A percentile compares a stretch with the other conserved stretches of the same genome.
Conservation (phyloP, 768 basidiomycete species). For the Hygrophoropsis aurantiaca region DNA sequence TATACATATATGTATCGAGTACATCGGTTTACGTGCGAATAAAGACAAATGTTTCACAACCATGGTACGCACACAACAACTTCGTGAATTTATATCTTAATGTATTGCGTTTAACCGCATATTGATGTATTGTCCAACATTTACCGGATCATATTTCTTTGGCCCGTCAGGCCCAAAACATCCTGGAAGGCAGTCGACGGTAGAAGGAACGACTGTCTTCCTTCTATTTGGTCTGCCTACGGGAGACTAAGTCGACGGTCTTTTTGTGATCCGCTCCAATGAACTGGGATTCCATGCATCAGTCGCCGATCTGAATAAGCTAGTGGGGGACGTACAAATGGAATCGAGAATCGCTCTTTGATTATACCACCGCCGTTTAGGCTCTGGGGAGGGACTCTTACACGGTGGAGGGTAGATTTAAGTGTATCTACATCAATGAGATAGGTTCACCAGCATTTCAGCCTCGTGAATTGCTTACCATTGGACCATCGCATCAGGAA, state of each 20-base stretch:
- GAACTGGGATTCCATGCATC: constrained; percentile 15
- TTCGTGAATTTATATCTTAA: no score
- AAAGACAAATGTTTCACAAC: no score
- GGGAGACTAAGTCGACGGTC: no score
- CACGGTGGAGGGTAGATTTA: constrained; percentile 50
- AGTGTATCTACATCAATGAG: constrained; percentile 17
- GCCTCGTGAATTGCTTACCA: constrained; percentile 9
- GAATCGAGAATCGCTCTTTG: constrained; percentile 60
- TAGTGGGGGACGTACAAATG: constrained; percentile 43
- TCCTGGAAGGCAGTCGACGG: constrained; percentile 52
- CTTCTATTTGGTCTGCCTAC: no score
- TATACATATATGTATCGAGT: no score
- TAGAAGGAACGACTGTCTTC: no score
- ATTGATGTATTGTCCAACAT: constrained; percentile 39
- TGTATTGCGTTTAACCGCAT: constrained; percentile 39
- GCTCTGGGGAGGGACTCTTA: constrained; percentile 37
- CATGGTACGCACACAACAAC: no score
- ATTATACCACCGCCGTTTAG: constrained; percentile 30
- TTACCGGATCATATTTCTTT: constrained; percentile 49
- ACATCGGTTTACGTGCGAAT: no score
- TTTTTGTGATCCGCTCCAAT: constrained; percentile 34
- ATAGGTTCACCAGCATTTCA: neutral
- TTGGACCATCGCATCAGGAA: constrained; percentile 48
- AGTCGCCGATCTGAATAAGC: neutral
- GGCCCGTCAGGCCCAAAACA: constrained; percentile 46